Evolutionary conservation across 73 alveolate species (phyloP).

Genomic region (Durusdinium trenchii): DNA sequence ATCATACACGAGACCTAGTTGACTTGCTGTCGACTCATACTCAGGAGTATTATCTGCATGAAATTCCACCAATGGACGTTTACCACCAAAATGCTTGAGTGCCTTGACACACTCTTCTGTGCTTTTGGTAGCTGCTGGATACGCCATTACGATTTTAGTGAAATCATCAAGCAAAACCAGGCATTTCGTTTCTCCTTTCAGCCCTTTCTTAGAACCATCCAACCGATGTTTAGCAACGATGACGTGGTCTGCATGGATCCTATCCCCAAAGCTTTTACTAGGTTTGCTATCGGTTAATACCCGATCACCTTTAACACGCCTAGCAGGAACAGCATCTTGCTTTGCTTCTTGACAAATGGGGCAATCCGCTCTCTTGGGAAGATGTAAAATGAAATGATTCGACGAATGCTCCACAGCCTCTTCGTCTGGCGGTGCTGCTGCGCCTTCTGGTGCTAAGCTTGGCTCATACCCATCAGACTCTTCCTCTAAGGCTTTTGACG

Average conservation of each 20-base stretch:
- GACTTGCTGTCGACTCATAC: conserved; percentile 7
- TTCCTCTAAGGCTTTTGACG: not conserved
- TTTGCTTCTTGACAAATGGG: not conserved
- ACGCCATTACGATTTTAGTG: not conserved
- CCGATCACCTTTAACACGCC: not conserved
- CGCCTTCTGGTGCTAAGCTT: not conserved
- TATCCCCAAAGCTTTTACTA: conserved; percentile 22
- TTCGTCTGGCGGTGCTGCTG: not conserved
- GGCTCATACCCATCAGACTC: conserved; percentile 21
- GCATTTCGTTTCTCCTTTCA: not conserved
- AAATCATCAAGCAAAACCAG: not conserved
- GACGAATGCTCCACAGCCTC: not conserved
- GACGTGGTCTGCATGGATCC: conserved; percentile 43
- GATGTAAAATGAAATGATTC: not conserved
- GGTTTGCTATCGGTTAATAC: not conserved
- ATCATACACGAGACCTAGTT: conserved; percentile 27
- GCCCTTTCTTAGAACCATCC: not conserved
- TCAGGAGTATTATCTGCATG: conserved; percentile 16
- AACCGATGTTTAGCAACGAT: conserved; percentile 16
- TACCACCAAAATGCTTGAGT: conserved; percentile 5
- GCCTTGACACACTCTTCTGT: not conserved
- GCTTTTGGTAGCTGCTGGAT: not conserved
- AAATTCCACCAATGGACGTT: not conserved
- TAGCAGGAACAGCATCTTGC: conserved; percentile 43
- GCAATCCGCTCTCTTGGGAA: conserved; percentile 33